phyloP scores from a whole-genome alignment of 306 rosid genomes.

The Amphicarpaea edgeworthii region DNA sequence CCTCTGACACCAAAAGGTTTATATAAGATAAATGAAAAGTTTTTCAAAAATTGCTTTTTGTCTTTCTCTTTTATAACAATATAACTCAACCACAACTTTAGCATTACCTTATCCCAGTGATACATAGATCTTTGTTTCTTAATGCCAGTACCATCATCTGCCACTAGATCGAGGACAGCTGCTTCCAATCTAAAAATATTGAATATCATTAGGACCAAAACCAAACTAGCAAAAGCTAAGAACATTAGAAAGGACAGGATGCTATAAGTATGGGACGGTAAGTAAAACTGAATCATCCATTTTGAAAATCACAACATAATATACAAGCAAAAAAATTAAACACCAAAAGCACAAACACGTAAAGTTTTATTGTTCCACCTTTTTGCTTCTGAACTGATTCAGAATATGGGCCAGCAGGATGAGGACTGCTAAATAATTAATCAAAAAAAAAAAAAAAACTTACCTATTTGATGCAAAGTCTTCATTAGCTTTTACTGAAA shows the following conservation, averaged over 20 bases:
- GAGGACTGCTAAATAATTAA: slow-evolving; percentile 1
- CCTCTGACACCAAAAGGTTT: slow-evolving; percentile 67
- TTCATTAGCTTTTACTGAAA: slow-evolving; percentile 73
- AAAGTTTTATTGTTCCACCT: slow-evolving; percentile 6
- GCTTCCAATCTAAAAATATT: slow-evolving; percentile 71
- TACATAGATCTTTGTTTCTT: slow-evolving; percentile 80
- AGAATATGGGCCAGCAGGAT: no score
- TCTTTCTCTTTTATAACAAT: slow-evolving; percentile 2
- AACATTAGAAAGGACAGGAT: no score
- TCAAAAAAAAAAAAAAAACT: slow-evolving; percentile 19
- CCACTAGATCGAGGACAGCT: slow-evolving; percentile 90
- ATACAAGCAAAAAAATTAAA: slow-evolving; percentile 29
- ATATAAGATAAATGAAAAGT: slow-evolving; percentile 27
- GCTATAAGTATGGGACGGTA: not conserved
- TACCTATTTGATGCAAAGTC: slow-evolving; percentile 85
- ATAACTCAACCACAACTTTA: slow-evolving; percentile 18
- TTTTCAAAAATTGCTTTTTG: slow-evolving; percentile 10
- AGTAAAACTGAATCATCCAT: slow-evolving; percentile 32
- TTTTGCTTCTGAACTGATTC: not conserved
- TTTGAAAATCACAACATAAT: slow-evolving; percentile 20
- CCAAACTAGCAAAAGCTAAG: not conserved
- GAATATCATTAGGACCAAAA: slow-evolving; percentile 41
- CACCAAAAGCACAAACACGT: slow-evolving; percentile 22
- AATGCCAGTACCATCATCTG: slow-evolving; percentile 85
- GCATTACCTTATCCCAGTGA: slow-evolving; percentile 93